Evolutionary conservation across 208 protist species (phyloP).

Genomic region (Herpetomonas samuelpessoai): DNA sequence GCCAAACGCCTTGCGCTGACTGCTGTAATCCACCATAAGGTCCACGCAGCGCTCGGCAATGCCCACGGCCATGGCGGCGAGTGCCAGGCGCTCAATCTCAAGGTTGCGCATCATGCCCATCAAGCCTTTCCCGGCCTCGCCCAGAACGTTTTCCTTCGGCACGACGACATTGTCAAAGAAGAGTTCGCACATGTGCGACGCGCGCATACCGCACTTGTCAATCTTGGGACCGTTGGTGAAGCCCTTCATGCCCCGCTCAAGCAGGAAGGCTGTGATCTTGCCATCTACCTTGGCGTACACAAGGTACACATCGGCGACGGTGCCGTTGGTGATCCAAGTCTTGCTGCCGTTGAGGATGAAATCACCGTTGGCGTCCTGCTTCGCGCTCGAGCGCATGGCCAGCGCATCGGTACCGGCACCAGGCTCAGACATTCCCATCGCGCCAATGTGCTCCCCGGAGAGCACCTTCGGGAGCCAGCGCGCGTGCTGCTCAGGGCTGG

Average conservation of each 20-base stretch:
- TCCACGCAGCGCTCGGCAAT: slow-evolving; percentile 78
- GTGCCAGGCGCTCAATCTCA: slow-evolving; percentile 73
- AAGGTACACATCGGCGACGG: slow-evolving; percentile 93
- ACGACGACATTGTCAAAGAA: slow-evolving; percentile 75
- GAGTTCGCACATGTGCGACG: slow-evolving; percentile 75
- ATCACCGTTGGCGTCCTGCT: slow-evolving; percentile 50
- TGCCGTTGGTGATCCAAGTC: slow-evolving; percentile 98
- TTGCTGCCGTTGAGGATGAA: slow-evolving; percentile 96
- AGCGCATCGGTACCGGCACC: slow-evolving; percentile 94
- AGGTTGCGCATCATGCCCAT: slow-evolving; percentile 84
- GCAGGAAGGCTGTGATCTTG: slow-evolving; percentile 62
- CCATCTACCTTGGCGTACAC: slow-evolving; percentile 96
- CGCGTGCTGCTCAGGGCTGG: slow-evolving; percentile 88
- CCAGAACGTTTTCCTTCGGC: slow-evolving; percentile 59
- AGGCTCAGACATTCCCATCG: slow-evolving; percentile 96
- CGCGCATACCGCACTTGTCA: slow-evolving; percentile 82
- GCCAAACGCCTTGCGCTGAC: slow-evolving; percentile 91
- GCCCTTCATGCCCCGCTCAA: slow-evolving; percentile 56
- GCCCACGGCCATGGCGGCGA: slow-evolving; percentile 81
- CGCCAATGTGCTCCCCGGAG: slow-evolving; percentile 94
- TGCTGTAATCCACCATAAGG: slow-evolving; percentile 85
- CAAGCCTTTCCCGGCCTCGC: slow-evolving; percentile 58
- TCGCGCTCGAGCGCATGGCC: slow-evolving; percentile 92
- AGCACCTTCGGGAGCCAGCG: slow-evolving; percentile 92
- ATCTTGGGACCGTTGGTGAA: slow-evolving; percentile 70